A percentile compares a stretch with the other conserved stretches of the same genome.
phyloP scores from a whole-genome alignment of 139 green algal genomes.

The Gonium pectorale region DNA sequence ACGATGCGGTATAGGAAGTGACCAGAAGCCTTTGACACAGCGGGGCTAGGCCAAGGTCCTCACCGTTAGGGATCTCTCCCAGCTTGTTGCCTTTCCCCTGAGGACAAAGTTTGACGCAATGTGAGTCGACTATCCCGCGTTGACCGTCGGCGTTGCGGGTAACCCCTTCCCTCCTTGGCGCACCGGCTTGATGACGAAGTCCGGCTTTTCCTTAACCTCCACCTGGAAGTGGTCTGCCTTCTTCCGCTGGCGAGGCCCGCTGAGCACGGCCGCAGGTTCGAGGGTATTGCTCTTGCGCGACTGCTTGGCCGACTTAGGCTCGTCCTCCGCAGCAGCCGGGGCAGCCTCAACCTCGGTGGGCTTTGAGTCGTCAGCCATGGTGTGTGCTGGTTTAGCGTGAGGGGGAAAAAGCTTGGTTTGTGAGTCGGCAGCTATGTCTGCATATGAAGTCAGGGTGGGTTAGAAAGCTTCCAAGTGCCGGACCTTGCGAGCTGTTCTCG shows the following conservation, averaged over 20 bases:
- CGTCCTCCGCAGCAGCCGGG: neutral
- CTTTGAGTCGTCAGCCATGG: constrained; percentile 26
- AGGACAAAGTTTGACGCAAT: neutral
- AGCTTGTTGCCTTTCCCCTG: constrained; percentile 78
- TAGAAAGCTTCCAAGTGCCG: no score
- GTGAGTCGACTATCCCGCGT: no score
- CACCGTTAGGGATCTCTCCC: constrained; percentile 83
- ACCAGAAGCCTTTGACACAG: neutral
- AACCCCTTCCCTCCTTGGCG: neutral
- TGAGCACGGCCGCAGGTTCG: neutral
- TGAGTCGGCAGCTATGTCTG: no score
- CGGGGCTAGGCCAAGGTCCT: neutral
- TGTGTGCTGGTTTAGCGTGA: neutral
- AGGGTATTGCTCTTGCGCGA: neutral
- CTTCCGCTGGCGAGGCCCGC: constrained; percentile 10
- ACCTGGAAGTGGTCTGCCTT: constrained; percentile 29
- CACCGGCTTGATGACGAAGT: constrained; percentile 54
- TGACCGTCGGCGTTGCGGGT: neutral
- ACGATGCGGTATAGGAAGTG: neutral
- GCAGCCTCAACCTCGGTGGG: neutral
- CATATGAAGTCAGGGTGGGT: no score
- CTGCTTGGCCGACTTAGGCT: constrained; percentile 5
- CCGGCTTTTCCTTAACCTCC: constrained; percentile 39
- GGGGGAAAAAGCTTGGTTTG: no score
- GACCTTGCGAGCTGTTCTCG: no score